phyloP scores from a whole-genome alignment of 2,329 filamentous ascomycete genomes.

The Aspergillus intermedius region DNA sequence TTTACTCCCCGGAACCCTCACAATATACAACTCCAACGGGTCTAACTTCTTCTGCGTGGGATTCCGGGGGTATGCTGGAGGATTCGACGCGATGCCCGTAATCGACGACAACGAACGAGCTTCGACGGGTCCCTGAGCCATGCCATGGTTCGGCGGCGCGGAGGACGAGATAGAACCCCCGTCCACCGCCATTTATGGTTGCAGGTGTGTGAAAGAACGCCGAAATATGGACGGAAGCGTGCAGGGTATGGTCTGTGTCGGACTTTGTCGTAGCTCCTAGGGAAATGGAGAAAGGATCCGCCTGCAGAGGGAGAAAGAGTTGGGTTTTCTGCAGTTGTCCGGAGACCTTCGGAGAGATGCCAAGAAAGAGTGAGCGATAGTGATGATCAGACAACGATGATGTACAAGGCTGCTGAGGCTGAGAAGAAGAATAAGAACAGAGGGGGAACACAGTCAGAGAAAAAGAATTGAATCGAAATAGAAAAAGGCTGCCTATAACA shows the following conservation, averaged over 20 bases:
- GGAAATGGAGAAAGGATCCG: background rate
- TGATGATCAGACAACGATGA: background rate
- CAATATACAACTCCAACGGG: constrained; percentile 80
- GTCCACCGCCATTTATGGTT: constrained; percentile 20
- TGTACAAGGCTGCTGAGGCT: too few relatives aligned
- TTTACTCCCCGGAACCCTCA: constrained; percentile 83
- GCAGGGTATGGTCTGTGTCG: too few relatives aligned
- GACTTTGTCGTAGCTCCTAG: background rate
- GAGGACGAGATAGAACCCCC: constrained; percentile 21
- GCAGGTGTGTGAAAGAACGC: background rate
- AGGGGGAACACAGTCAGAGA: constrained; percentile 5
- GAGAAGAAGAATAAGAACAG: too few relatives aligned
- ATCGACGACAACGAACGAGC: constrained; percentile 76
- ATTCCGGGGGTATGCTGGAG: constrained; percentile 76
- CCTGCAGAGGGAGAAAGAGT: too few relatives aligned
- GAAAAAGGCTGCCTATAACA: constrained; percentile 11
- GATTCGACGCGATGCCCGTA: constrained; percentile 74
- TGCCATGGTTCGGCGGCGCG: constrained; percentile 10
- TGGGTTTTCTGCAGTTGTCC: background rate
- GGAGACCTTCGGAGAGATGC: constrained; percentile 5
- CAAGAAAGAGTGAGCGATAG: constrained; percentile 1
- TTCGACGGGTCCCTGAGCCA: constrained; percentile 50
- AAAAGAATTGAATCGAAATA: constrained; percentile 2
- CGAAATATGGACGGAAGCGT: background rate
- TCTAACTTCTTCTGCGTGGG: constrained; percentile 63